Evolutionary conservation across 148 eudicot species (phyloP).

Genomic region (Chenopodium formosanum): DNA sequence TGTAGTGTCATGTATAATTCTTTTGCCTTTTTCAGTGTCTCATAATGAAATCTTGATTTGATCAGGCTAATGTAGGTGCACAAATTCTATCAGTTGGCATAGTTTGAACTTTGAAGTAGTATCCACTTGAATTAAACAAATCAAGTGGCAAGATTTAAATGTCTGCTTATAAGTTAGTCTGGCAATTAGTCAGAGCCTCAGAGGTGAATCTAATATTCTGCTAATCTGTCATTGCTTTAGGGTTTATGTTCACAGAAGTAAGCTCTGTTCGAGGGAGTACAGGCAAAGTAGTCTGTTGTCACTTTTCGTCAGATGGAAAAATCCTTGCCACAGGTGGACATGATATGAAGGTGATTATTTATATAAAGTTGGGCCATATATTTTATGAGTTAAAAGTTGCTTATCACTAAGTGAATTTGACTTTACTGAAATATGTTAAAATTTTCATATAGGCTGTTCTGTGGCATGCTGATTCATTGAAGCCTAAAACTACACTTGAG

Average conservation of each 20-base stretch:
- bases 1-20: too few relatives aligned
- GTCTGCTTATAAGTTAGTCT: not conserved
- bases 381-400: not conserved
- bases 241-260: conserved; percentile 82
- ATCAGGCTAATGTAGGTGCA: too few relatives aligned
- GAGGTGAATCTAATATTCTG: not conserved
- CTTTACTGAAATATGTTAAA: conserved; percentile 1
- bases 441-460: conserved; percentile 65
- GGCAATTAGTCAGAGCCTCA: conserved; percentile 6
- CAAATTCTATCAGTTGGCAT: too few relatives aligned
- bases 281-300: conserved; percentile 81
- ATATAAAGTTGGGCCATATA: not conserved
- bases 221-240: conserved; percentile 37
- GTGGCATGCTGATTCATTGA: conserved; percentile 73
- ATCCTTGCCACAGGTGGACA: conserved; percentile 95
- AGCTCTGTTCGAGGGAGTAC: conserved; percentile 75
- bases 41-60: too few relatives aligned
- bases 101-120: too few relatives aligned
- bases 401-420: not conserved
- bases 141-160: not conserved
- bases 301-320: conserved; percentile 91
- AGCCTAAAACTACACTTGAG: conserved; percentile 75
- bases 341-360: conserved; percentile 66
- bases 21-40: too few relatives aligned
- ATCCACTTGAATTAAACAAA: not conserved